Conservation (phyloP, 176 grass and related monocot species). For the Puya raimondii region DNA sequence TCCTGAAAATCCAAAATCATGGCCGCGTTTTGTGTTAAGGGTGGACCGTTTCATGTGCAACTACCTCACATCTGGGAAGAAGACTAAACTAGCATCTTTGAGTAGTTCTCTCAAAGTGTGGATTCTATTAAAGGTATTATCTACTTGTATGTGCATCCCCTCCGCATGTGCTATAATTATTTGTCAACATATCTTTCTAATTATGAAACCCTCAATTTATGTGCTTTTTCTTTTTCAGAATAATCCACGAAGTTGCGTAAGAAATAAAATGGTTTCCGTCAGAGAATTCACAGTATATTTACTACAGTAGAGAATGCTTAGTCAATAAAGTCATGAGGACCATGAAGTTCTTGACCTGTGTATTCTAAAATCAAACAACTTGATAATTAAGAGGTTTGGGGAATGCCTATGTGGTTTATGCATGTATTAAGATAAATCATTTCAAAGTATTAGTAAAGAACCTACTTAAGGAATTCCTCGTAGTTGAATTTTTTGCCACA, state of each 20-base stretch:
- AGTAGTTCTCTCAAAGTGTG: conserved; percentile 85
- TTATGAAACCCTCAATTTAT: background rate
- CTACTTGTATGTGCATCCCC: conserved; percentile 6
- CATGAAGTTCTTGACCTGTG: too few relatives aligned
- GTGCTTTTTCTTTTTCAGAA: background rate
- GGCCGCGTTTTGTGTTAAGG: conserved; percentile 61
- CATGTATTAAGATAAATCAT: too few relatives aligned
- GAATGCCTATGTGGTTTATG: too few relatives aligned
- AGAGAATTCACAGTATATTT: too few relatives aligned
- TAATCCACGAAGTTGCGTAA: too few relatives aligned
- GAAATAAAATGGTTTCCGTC: too few relatives aligned
- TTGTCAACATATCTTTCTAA: too few relatives aligned
- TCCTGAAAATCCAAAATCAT: conserved; percentile 57
- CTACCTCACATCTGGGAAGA: conserved; percentile 74
- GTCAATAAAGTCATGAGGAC: too few relatives aligned
- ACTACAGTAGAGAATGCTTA: too few relatives aligned
- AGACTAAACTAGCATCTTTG: conserved; percentile 66
- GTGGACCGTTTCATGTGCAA: conserved; percentile 80
- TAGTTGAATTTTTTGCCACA: background rate
- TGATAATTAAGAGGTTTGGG: too few relatives aligned
- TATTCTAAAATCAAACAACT: too few relatives aligned
- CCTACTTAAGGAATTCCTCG: background rate
- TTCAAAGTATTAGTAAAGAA: too few relatives aligned
- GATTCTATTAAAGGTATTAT: conserved; percentile 73
- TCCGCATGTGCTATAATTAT: background rate